phyloP scores from a whole-genome alignment of 1,284 basidiomycete genomes.

The Ceratobasidium sp. region DNA sequence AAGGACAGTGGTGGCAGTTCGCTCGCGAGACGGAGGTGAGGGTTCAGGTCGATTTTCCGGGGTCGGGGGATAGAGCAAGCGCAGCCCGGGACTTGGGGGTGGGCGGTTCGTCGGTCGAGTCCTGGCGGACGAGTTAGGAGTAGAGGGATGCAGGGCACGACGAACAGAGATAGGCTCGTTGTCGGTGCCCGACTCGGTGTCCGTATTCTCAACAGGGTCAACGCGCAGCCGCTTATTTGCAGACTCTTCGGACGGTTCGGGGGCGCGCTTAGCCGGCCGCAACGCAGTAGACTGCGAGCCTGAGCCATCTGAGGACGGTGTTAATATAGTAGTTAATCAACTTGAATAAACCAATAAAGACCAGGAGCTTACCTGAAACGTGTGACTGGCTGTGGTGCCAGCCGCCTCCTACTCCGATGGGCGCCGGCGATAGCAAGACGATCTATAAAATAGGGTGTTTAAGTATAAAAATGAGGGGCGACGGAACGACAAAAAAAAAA shows the following conservation, averaged over 20 bases:
- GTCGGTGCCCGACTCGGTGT: neutral
- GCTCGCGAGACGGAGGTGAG: neutral
- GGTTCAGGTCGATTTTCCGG: too few species aligned
- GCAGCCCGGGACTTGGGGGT: too few species aligned
- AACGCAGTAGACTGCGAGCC: neutral
- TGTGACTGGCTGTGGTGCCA: neutral
- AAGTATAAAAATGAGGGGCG: neutral
- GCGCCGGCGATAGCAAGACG: neutral
- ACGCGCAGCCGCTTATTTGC: neutral
- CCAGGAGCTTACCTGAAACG: neutral
- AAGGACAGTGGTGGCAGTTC: neutral
- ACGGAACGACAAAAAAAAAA: neutral
- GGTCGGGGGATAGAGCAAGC: too few species aligned
- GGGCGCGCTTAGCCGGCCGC: neutral
- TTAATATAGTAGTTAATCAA: neutral
- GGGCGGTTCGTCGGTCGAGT: too few species aligned
- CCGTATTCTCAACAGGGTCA: neutral
- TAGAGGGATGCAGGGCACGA: neutral
- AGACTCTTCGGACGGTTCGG: neutral
- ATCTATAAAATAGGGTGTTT: neutral
- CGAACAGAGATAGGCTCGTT: neutral
- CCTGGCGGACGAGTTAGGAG: too few species aligned
- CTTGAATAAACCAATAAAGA: too few species aligned
- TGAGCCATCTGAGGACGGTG: neutral
- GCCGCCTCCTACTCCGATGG: conserved; percentile 26